Base-by-base conservation (phyloP, 345 rosid species). In the Dovyalis caffra region DNA sequence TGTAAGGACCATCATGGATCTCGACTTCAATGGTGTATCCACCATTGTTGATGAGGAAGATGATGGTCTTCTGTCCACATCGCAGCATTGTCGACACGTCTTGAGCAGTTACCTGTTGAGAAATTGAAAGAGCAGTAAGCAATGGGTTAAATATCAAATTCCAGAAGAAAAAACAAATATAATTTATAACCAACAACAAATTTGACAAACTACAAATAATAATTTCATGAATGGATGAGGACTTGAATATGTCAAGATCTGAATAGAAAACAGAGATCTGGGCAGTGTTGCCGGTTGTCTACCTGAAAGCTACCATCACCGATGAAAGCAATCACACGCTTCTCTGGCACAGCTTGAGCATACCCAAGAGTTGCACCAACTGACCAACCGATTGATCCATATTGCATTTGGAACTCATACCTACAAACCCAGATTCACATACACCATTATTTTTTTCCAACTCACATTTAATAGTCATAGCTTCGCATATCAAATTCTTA, bases 271-370 rank as follows among this genome's bases (percentile, higher is more conserved):
- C 25, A 49, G 26, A 10, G 23, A 49, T 47, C 64, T 31, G 33
- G 5, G 25, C 26, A 11, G 3, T 53, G 32, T 57, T 21, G 11
- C 10, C 66, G 43, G 67, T 38, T 37, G n/a, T 9, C 49, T 77
- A 91, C 97, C 90, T 91, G 94, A 80, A 91, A 91, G 80, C 97
- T 91, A 69, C 97, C 94, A 82, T 91, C 97, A 45, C 97, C 97
- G 9, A 91, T 91, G 84, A 83, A 90, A 74, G 97, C 94, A 71
- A 91, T 87, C 49, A 91, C 86, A 0, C 97, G 93, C 85, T 86
- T 91, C 79, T 84, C 87, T 0, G 88, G 89, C 70, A 83, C 86
- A 64, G 94, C 92, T 78, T 90, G 94, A 53, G 97, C 94, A 81
- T 91, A 91, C 25, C 97, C 97, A 25, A 91, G 91, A 18, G 92